Base-by-base conservation (phyloP, 2,329 filamentous ascomycete species). In the Lojkania enalia region DNA sequence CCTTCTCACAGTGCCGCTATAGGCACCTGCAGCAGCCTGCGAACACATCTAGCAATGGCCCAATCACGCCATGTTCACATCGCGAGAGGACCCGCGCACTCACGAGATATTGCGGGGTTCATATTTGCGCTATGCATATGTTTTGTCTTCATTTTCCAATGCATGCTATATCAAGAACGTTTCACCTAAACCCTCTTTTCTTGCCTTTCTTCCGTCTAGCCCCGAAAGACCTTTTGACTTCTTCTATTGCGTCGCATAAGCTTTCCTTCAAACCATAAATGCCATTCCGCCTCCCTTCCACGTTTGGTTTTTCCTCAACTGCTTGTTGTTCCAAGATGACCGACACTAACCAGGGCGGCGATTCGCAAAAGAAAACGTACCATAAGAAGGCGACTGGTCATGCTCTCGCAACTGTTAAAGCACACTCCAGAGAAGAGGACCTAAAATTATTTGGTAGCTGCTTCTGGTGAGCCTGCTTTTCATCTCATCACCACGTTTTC, bases 361-460 rank as follows among this genome's bases (percentile, higher is more conserved):
- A 87, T 49, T 39, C 70, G 3, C 65, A 61, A 23, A 77, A 77
- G 75, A 90, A 89, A 70, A 82, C 81, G 2, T 82, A 84, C 54
- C 81, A 85, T 64, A 87, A 84, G 58, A 87, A 84, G 65, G 84
- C 87, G 14, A 88, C 86, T 2, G 89, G 88, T 7, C 69, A 77
- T 42, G 89, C 90, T 16, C 75, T 84, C 37, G 70, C 76, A 35
- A 95, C 89, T 2, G 85, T 81, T 5, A 82, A 83, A 61, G 84
- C 79, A 41, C 90, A 89, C 59, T 76, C 79, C n/a, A 81, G 81
- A 48, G 86, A 90, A 4, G 75, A 81, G 49, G 81, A 85, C 5
- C 69, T 95, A 38, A 91, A 90, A 68, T 74, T 95, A 2, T 95
- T 86, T 64, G 88, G 88, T 20, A 87, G 86, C 57, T 91, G 87